Conservation (phyloP, 768 basidiomycete genomes). For the Lyophyllum shimeji region DNA sequence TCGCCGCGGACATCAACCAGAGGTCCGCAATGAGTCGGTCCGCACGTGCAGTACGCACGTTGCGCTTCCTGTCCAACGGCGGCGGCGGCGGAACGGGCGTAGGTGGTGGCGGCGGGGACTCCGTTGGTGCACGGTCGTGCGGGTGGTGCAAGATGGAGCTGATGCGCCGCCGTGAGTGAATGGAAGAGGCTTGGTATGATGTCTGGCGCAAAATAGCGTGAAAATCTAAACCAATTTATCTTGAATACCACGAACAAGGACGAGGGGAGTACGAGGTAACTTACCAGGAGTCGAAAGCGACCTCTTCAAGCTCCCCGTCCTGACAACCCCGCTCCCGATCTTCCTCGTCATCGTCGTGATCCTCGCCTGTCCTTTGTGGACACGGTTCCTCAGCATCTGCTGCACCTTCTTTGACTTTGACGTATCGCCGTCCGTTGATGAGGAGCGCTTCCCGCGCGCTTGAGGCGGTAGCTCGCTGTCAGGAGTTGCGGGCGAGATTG, state of each 20-base stretch:
- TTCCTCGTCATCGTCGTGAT: conserved; percentile 78
- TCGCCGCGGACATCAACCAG: conserved; percentile 94
- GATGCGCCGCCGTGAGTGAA: conserved; percentile 73
- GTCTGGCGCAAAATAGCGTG: conserved; percentile 61
- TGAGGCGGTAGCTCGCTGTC: conserved; percentile 20
- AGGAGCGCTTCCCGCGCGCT: conserved; percentile 25
- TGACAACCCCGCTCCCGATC: conserved; percentile 69
- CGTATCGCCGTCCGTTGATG: conserved; percentile 42
- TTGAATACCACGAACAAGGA: too few species aligned
- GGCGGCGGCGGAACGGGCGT: conserved; percentile 44
- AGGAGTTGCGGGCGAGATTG: conserved; percentile 62
- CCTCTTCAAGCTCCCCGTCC: conserved; percentile 55
- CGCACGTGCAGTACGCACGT: conserved; percentile 52
- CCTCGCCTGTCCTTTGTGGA: conserved; percentile 70
- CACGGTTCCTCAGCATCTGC: conserved; percentile 70
- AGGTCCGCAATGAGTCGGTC: conserved; percentile 76
- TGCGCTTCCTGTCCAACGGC: conserved; percentile 33
- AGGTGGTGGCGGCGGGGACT: conserved; percentile 40
- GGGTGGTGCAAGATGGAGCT: conserved; percentile 47
- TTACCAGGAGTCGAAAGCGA: conserved; percentile 70
- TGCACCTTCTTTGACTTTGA: conserved; percentile 73
- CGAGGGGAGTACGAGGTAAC: conserved; percentile 12
- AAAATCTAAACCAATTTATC: too few species aligned
- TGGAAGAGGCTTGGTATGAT: conserved; percentile 74
- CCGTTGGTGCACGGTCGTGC: conserved; percentile 34